Evolutionary conservation across 148 eudicot species (phyloP).

Genomic region (Vaccinium darrowii): DNA sequence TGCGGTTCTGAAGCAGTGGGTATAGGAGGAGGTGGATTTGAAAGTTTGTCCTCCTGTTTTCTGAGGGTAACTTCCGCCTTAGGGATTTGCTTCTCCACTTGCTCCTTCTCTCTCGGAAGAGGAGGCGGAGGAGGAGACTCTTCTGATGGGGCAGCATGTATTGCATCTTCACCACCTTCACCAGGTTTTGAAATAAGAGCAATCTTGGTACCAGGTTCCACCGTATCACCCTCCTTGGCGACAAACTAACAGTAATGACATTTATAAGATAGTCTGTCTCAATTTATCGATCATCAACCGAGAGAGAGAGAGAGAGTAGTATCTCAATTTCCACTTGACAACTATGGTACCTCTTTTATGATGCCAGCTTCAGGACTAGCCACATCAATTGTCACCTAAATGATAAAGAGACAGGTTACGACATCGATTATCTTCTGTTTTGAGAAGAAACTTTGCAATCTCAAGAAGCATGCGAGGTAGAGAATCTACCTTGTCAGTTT

Average conservation of each 20-base stretch:
- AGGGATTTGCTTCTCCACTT: slow-evolving; percentile 30
- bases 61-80: slow-evolving; percentile 36
- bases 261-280: neutral
- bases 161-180: slow-evolving; percentile 34
- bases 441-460: neutral
- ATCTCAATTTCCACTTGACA: neutral
- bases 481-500: slow-evolving; percentile 70
- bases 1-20: slow-evolving; percentile 63
- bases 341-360: slow-evolving; percentile 47
- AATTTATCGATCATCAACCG: neutral
- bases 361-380: slow-evolving; percentile 82
- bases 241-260: slow-evolving; percentile 36
- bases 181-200: slow-evolving; percentile 65
- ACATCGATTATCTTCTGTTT: neutral
- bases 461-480: neutral
- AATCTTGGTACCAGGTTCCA: slow-evolving; percentile 72
- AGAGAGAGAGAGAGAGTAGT: neutral
- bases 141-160: slow-evolving; percentile 71
- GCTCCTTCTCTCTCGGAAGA: slow-evolving; percentile 22
- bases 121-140: slow-evolving; percentile 30
- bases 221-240: slow-evolving; percentile 84
- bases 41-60: slow-evolving; percentile 46
- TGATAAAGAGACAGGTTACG: neutral
- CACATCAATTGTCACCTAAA: slow-evolving; percentile 76
- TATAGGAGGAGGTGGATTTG: slow-evolving; percentile 43